These are phyloP conservation scores for Cyclospora cayetanensis DNA, from an alignment of 169 alveolate genomes.

Conservation along the genomic window DNA sequence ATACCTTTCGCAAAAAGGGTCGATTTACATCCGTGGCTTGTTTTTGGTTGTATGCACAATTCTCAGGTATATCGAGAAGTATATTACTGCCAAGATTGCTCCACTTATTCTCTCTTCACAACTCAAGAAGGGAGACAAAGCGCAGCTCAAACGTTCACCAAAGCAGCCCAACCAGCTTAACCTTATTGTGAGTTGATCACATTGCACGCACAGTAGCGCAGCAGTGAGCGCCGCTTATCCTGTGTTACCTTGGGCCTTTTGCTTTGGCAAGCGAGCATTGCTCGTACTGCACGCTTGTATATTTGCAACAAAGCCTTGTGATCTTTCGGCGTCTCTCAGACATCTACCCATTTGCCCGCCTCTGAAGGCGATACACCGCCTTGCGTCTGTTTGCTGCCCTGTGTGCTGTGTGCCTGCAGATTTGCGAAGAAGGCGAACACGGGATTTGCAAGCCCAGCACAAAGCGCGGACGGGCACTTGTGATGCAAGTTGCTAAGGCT, in stretches of 20 bases:
- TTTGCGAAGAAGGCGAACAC: background rate
- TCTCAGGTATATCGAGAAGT: conserved; percentile 2
- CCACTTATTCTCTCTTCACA: background rate
- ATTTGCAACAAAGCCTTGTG: no score
- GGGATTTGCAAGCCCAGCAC: conserved; percentile 15
- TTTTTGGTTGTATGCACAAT: background rate
- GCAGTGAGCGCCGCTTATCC: no score
- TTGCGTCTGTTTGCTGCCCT: no score
- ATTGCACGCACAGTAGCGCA: no score
- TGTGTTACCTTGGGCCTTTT: no score
- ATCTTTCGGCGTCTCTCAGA: no score
- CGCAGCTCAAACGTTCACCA: background rate
- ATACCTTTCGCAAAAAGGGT: no score
- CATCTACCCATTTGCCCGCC: no score
- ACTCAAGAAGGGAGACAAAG: background rate
- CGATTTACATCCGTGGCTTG: background rate
- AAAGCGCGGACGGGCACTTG: conserved; percentile 2
- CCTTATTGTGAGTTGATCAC: conserved; percentile 1
- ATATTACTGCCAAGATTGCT: background rate
- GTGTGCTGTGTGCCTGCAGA: background rate
- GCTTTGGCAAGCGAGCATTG: no score
- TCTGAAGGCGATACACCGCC: no score
- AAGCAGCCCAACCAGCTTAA: conserved; percentile 12
- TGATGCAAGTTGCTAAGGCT: background rate
- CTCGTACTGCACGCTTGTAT: no score